phyloP scores from a whole-genome alignment of 306 rosid genomes.

The Delonix regia region DNA sequence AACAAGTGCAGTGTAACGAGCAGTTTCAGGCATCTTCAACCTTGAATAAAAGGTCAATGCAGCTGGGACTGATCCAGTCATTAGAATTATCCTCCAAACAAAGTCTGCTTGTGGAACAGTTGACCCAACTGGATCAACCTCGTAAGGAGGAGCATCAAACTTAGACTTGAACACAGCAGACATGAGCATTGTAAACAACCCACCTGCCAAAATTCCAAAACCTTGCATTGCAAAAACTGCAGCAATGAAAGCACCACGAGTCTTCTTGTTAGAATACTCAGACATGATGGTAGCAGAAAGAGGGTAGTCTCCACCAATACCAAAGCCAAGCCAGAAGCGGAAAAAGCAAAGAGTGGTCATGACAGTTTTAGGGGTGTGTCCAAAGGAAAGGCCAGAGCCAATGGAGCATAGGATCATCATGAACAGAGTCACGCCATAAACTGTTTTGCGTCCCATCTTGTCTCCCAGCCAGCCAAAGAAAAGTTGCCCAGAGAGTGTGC shows the following conservation, averaged over 20 bases:
- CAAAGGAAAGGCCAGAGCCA: slow-evolving; percentile 80
- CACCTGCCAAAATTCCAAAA: slow-evolving; percentile 79
- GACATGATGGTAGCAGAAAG: slow-evolving; percentile 88
- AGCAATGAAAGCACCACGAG: slow-evolving; percentile 84
- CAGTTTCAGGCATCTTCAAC: slow-evolving; percentile 87
- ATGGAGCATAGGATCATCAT: slow-evolving; percentile 71
- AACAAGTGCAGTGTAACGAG: slow-evolving; percentile 78
- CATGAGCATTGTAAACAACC: slow-evolving; percentile 63
- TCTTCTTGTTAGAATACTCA: slow-evolving; percentile 81
- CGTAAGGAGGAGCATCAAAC: slow-evolving; percentile 59
- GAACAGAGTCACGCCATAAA: slow-evolving; percentile 78
- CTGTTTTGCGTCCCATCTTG: slow-evolving; percentile 72
- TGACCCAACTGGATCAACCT: slow-evolving; percentile 50
- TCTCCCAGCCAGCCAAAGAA: slow-evolving; percentile 91
- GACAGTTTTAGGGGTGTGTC: slow-evolving; percentile 63
- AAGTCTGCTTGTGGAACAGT: slow-evolving; percentile 78
- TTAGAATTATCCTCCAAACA: slow-evolving; percentile 73
- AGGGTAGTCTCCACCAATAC: slow-evolving; percentile 87
- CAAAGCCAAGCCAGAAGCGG: slow-evolving; percentile 84
- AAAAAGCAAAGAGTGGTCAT: slow-evolving; percentile 78
- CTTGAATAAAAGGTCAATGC: slow-evolving; percentile 72
- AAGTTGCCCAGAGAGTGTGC: slow-evolving; percentile 75
- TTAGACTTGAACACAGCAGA: slow-evolving; percentile 51
- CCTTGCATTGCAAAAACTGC: slow-evolving; percentile 91
- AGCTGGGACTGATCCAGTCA: slow-evolving; percentile 80